Base-by-base conservation (phyloP, 352 stramenopile species). In the Aphanomyces euteiches region DNA sequence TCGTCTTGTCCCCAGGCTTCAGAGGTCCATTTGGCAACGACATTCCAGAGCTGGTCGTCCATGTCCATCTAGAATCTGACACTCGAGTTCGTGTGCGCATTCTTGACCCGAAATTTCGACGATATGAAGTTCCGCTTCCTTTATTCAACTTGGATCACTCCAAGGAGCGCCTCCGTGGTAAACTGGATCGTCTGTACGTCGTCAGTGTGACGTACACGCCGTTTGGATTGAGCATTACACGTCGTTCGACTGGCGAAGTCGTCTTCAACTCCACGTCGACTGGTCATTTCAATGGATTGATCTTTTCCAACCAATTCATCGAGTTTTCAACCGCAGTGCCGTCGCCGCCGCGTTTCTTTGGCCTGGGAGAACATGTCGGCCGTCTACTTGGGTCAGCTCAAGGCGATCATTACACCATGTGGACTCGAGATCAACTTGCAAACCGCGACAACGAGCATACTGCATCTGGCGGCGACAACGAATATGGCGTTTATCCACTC, bases 241-340 rank as follows among this genome's bases (percentile, higher is more conserved):
- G 84, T 15, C 78, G 76, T 17, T 48, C 79, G 6, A 82, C 81
- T 10, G 76, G 74, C 0, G 85, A 92, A 59, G 77, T 92, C 40
- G 43, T 96, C 56, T 96, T 96, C 75, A 93, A 96, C 75, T 94
- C 86, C 36, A 96, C 88, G 34, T 83, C 86, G 17, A 76, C 74
- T 37, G 48, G 75, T 12, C 75, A 19, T 15, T 73, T 60, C 3
- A 68, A 56, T 15, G 60, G 39, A 2, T 37, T 79, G 10, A 61
- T 69, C 28, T 96, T 92, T 67, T 79, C 88, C 61, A 94, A 96
- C 70, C 89, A 96, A 74, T 96, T 88, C 64, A 59, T 96, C 4
- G 87, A 96, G 67, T 70, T 96, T 15, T 94, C 88, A 15, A 95
- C 86, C 1, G 77, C 87, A 45, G 70, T 93, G 17, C 39, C 60